Percentiles rank a stretch among this genome's conserved stretches.
Conservation (phyloP, 495 filamentous ascomycete genomes). For the Aeminium ludgeri region DNA sequence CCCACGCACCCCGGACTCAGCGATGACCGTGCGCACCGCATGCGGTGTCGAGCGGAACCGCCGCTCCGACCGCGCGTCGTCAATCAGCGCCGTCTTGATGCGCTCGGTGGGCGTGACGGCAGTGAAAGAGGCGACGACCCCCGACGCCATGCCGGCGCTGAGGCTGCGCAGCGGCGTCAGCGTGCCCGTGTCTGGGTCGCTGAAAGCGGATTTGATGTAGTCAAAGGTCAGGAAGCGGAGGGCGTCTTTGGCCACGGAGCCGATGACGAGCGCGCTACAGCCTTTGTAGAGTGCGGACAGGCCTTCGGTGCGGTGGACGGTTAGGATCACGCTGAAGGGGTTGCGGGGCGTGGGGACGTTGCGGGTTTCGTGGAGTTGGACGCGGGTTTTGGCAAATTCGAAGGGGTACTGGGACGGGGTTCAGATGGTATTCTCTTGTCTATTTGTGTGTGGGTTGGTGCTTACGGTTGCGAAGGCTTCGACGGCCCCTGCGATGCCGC, state of each 20-base stretch:
- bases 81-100: slow-evolving; percentile 54
- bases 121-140: slow-evolving; percentile 39
- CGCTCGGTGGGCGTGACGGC: slow-evolving; percentile 51
- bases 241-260: slow-evolving; percentile 47
- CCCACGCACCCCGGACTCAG: slow-evolving; percentile 35
- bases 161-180: slow-evolving; percentile 40
- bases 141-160: slow-evolving; percentile 43
- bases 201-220: slow-evolving; percentile 42
- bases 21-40: slow-evolving; percentile 31
- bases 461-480: slow-evolving; percentile 16
- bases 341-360: slow-evolving; percentile 30
- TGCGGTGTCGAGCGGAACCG: slow-evolving; percentile 37
- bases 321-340: slow-evolving; percentile 35
- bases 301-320: slow-evolving; percentile 38
- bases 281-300: slow-evolving; percentile 44
- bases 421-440: neutral
- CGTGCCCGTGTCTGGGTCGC: slow-evolving; percentile 37
- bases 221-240: slow-evolving; percentile 52
- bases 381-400: slow-evolving; percentile 50
- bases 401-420: slow-evolving; percentile 37
- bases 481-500: slow-evolving; percentile 15
- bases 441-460: neutral
- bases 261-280: slow-evolving; percentile 43
- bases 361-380: slow-evolving; percentile 36
- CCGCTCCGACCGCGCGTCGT: slow-evolving; percentile 39